Evolutionary conservation across 108 stramenopile genomes (phyloP), one percentile per base, ranked within the genome.

Genomic region (Pseudonitzschia delicatissima): DNA sequence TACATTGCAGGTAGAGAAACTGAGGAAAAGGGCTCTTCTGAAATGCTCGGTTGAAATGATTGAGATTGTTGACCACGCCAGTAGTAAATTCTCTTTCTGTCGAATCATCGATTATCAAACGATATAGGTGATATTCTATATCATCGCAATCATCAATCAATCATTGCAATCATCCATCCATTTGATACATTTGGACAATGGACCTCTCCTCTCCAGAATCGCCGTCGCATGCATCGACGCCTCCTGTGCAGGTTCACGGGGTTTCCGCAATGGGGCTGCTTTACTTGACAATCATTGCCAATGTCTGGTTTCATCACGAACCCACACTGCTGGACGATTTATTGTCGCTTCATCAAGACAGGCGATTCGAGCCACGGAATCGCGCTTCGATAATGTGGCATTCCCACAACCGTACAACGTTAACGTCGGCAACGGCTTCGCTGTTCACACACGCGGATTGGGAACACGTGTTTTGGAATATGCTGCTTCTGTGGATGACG

Each of bases 381-480:
- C 45, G n/a, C 3, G 20, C 20, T 23, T 21, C 21, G 47, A 33
- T 57, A 29, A 7, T 33, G 6, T 57, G 55, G 55, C 55, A 57
- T 27, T 57, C 55, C 18, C 27, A 57, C 31, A 18, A 18, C 9
- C 31, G 31, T 34, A 57, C 55, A 33, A 57, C 21, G 28, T n/a
- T 34, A 28, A 57, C 15, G n/a, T 33, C 32, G 33, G n/a, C 33
- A 18, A 12, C 31, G 8, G 33, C 29, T 6, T 57, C 55, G 8
- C 31, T 57, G 31, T 57, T 57, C 11, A 57, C 55, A 11, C 55
- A 57, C 55, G 55, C 29, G 2, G 33, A 57, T 28, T 57, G 55
- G 55, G 55, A 57, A 26, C 55, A 57, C 31, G 2, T 57, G 11
- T 34, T 57, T 31, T 57, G 28, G 17, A 57, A 57, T 28, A 57